Conservation (phyloP, 192 early-diverging fungal genomes). For the Backusella tarrabulga region DNA sequence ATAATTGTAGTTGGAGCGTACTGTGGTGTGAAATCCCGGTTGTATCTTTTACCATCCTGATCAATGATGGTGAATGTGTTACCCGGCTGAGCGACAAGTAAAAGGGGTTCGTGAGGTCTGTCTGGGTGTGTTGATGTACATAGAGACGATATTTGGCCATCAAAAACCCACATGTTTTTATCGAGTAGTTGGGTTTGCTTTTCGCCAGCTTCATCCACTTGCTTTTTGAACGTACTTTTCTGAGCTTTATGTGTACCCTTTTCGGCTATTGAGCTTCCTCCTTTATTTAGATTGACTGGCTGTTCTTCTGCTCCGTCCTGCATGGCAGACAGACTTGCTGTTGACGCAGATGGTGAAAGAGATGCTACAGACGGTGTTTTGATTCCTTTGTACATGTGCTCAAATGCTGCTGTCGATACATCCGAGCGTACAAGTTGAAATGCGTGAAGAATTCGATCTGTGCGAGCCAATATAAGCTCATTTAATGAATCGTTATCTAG, state of each 20-base stretch:
- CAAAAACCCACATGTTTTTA: conserved; percentile 54
- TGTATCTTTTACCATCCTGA: conserved; percentile 36
- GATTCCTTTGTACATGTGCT: conserved; percentile 8
- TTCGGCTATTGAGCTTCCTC: not conserved
- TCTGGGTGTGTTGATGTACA: conserved; percentile 41
- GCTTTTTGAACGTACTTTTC: not conserved
- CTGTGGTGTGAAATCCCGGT: conserved; percentile 37
- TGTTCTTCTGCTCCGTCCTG: not conserved
- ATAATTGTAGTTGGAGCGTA: not conserved
- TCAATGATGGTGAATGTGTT: conserved; percentile 44
- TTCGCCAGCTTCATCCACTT: not conserved
- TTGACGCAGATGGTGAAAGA: conserved; percentile 24
- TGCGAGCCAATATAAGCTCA: conserved; percentile 54
- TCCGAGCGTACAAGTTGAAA: conserved; percentile 37
- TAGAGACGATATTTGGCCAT: conserved; percentile 54
- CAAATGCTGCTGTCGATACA: conserved; percentile 5
- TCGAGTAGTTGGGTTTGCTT: conserved; percentile 24
- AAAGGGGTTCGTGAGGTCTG: conserved; percentile 38
- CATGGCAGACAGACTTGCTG: not conserved
- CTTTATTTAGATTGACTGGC: not conserved
- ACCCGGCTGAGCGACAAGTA: conserved; percentile 56
- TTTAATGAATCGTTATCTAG: conserved; percentile 55
- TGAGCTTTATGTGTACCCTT: not conserved
- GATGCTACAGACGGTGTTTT: conserved; percentile 7
- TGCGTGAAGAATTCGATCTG: conserved; percentile 54